Evolutionary conservation across 768 basidiomycete species (phyloP), one percentile per base, ranked within the genome.

Genomic region (Pisolithus sp.): DNA sequence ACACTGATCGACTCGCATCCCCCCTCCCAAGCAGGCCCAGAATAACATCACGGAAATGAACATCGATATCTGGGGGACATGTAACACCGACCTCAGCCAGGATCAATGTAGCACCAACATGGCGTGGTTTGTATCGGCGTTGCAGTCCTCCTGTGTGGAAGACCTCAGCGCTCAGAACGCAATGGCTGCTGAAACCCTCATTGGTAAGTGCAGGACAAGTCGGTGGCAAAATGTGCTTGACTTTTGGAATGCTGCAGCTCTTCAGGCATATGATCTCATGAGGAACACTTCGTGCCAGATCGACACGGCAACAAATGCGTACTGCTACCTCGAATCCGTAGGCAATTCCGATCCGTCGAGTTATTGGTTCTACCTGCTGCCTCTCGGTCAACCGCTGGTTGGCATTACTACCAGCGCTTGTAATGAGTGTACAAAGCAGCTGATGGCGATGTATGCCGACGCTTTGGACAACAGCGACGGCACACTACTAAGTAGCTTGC

Each of bases 271-370:
- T 62, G 55, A 68, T 37, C 53, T 88, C 46, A 81, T 88, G 78
- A 76, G 81, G 37, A 64, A 74, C 13, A 74, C 74, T 0, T 86
- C 76, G 6, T 93, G 90, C 62, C 71, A 78, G 21, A 57, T 73
- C 7, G 74, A 87, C 65, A 74, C 81, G 9, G 59, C 71, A 4
- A 76, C 80, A 28, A 76, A 83, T 58, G 66, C 79, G 0, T 93
- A 89, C 68, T 93, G 89, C 71, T 91, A 80, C 68, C 48, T 89
- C 49, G 74, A 82, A 54, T 86, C 89, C 13, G 76, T 80, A 20
- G 72, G 69, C 31, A 73, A 73, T 54, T 30, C 73, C 3, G 79
- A 81, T 52, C 79, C 85, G 0, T 76, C 81, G 20, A 86, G 88
- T 62, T 65, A 82, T n/a, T 89, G 83, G 71, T 79, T 82, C 64